phyloP scores from a whole-genome alignment of 306 rosid genomes.

The Trifolium subterraneum region DNA sequence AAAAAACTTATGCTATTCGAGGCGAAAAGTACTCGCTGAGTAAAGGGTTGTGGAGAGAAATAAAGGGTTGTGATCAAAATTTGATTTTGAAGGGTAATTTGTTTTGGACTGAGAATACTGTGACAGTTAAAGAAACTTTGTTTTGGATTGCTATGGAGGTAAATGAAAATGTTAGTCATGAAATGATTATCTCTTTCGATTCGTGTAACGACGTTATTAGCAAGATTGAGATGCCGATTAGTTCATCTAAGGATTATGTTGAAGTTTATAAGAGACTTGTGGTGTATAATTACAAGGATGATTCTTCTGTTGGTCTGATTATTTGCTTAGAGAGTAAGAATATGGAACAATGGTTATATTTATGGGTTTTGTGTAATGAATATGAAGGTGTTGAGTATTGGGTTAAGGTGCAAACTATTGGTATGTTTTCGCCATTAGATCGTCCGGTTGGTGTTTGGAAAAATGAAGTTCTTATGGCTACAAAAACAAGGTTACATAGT shows the following conservation, averaged over 20 bases:
- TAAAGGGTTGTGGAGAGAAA: constrained; percentile 39
- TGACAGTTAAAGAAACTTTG: constrained; percentile 16
- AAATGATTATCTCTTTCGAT: constrained; percentile 38
- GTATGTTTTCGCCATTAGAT: constrained; percentile 20
- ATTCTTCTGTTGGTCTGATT: constrained; percentile 28
- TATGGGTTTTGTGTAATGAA: constrained; percentile 41
- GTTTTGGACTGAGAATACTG: constrained; percentile 47
- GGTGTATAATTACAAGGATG: constrained; percentile 9
- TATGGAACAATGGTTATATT: constrained; percentile 30
- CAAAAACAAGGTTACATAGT: constrained; percentile 20
- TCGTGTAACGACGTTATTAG: neutral
- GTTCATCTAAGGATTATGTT: neutral
- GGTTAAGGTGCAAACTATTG: constrained; percentile 12
- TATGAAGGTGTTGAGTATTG: constrained; percentile 32
- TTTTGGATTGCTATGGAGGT: constrained; percentile 48
- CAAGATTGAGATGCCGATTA: constrained; percentile 28
- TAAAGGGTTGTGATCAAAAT: constrained; percentile 15
- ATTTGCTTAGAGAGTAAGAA: constrained; percentile 18
- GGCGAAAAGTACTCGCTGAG: constrained; percentile 27
- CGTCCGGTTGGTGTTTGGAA: constrained; percentile 43
- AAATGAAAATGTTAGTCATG: constrained; percentile 10
- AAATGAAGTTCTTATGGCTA: constrained; percentile 44
- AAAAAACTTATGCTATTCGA: constrained; percentile 9
- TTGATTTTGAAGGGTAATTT: constrained; percentile 33
- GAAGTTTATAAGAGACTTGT: constrained; percentile 39